Evolutionary conservation across 257 asterid species (phyloP).

Genomic region (Avicennia marina): DNA sequence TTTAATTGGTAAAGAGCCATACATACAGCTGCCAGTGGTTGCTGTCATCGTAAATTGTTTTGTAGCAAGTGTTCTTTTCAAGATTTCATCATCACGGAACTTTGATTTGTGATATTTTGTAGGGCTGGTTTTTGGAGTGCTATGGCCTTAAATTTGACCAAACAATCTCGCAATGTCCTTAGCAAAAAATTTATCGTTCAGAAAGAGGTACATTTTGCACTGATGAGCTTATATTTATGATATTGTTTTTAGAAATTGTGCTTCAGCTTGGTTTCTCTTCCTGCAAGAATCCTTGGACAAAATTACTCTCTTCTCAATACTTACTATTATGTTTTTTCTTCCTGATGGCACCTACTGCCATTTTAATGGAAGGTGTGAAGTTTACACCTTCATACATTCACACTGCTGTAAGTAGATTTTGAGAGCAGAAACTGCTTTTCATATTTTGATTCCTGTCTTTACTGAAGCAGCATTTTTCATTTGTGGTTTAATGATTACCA

Average conservation of each 20-base stretch:
- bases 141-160: constrained; percentile 96
- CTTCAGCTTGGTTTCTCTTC: constrained; percentile 19
- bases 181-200: constrained; percentile 97
- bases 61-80: constrained; percentile 4
- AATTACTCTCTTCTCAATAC: constrained; percentile 49
- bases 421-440: constrained; percentile 8
- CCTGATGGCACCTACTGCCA: constrained; percentile 47
- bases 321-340: constrained; percentile 53
- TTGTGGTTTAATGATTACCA: constrained; percentile 4
- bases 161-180: constrained; percentile 94
- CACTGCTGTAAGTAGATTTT: constrained; percentile 63
- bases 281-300: constrained; percentile 56
- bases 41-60: not conserved
- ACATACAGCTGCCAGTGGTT: constrained; percentile 2
- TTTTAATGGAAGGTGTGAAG: constrained; percentile 50
- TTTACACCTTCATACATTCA: constrained; percentile 72
- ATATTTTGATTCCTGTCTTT: constrained; percentile 5
- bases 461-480: not conserved
- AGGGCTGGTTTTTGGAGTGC: constrained; percentile 99
- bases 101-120: constrained; percentile 8
- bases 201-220: constrained; percentile 62
- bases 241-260: not conserved
- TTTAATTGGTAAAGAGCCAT: constrained; percentile 71
- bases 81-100: not conserved
- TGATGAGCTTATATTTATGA: not conserved